Conservation (phyloP, 2,329 filamentous ascomycete species). For the Didymella arachidicola region DNA sequence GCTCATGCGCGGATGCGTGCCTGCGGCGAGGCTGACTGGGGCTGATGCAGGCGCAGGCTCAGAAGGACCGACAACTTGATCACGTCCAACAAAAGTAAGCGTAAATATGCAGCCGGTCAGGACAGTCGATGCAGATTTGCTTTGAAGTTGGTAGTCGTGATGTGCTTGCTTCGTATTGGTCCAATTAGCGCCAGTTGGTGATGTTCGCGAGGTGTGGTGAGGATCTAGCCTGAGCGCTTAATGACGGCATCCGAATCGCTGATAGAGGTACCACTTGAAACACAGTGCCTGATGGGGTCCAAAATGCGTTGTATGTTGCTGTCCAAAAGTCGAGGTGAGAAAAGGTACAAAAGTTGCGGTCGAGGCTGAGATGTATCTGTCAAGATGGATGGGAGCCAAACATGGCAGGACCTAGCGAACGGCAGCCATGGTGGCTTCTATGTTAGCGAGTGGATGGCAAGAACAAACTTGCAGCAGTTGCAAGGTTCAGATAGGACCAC, state of each 20-base stretch:
- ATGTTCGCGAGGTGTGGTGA: conserved; percentile 29
- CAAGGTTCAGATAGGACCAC: conserved; percentile 28
- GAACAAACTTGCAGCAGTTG: conserved; percentile 24
- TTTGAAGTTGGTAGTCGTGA: conserved; percentile 15
- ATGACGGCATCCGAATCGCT: conserved; percentile 37
- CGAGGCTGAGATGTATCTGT: conserved; percentile 26
- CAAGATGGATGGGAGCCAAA: conserved; percentile 25
- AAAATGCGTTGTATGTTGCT: conserved; percentile 35
- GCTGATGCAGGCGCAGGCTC: conserved; percentile 30
- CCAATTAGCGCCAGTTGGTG: conserved; percentile 41
- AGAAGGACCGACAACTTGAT: conserved; percentile 12
- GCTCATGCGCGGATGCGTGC: conserved; percentile 30
- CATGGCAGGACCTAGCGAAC: conserved; percentile 30
- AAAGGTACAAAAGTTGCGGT: conserved; percentile 18
- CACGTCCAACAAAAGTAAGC: conserved; percentile 26
- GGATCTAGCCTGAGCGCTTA: conserved; percentile 46
- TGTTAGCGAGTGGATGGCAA: conserved; percentile 24
- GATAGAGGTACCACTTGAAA: conserved; percentile 41
- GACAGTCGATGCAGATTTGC: conserved; percentile 20
- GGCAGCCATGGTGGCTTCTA: conserved; percentile 39
- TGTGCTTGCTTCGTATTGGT: conserved; percentile 40
- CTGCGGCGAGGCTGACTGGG: conserved; percentile 44
- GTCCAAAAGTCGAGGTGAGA: conserved; percentile 29
- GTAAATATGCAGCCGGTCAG: conserved; percentile 34
- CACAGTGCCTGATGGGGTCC: conserved; percentile 34